Conservation (phyloP, 768 basidiomycete genomes). For the Boletus rex-veris region DNA sequence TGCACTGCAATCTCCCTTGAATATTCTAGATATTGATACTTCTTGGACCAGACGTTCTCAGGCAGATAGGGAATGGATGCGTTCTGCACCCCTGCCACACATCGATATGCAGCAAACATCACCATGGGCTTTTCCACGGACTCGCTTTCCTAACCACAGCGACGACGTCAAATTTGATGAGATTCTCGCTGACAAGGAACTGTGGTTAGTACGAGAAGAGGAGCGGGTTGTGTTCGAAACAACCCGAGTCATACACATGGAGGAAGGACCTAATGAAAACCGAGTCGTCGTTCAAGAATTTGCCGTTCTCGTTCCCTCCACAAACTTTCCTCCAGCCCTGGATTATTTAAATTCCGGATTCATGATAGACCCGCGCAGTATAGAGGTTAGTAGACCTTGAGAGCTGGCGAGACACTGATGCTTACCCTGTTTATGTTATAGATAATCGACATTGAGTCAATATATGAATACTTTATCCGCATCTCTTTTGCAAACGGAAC, state of each 20-base stretch:
- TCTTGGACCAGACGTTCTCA: neutral
- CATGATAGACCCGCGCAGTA: neutral
- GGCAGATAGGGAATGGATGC: neutral
- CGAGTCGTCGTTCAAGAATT: constrained; percentile 10
- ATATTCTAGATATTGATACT: neutral
- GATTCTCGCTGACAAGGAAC: constrained; percentile 4
- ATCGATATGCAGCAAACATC: neutral
- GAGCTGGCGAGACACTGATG: neutral
- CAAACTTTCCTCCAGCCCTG: constrained; percentile 17
- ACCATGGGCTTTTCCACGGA: neutral
- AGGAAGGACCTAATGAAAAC: neutral
- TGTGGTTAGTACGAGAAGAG: constrained; percentile 19
- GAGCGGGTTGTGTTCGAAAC: constrained; percentile 18
- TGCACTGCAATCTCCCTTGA: neutral
- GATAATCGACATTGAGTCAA: constrained; percentile 2
- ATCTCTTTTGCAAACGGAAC: constrained; percentile 15
- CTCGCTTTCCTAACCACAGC: neutral
- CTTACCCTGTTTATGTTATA: neutral
- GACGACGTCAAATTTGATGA: neutral
- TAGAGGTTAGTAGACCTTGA: neutral
- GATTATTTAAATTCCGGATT: neutral
- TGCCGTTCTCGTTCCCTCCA: constrained; percentile 17
- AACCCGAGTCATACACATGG: neutral
- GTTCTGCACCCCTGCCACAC: neutral
- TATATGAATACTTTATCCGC: constrained; percentile 19